Evolutionary conservation across 768 basidiomycete species (phyloP).

Genomic region (Sistotremastrum suecicum): DNA sequence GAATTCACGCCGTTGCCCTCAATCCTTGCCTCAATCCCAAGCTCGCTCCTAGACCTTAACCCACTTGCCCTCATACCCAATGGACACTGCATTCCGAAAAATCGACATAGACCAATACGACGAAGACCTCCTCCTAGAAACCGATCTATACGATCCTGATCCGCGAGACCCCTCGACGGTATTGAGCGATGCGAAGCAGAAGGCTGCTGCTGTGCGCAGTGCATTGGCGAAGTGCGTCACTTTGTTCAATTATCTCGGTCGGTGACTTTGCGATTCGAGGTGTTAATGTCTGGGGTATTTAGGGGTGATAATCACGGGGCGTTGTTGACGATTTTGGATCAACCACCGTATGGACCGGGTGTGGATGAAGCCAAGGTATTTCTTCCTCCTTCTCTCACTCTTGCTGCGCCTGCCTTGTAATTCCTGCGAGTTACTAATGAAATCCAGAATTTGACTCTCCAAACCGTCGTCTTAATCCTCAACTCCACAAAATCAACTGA

Average conservation of each 20-base stretch:
- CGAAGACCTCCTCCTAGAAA: constrained; percentile 76
- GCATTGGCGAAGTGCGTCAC: constrained; percentile 55
- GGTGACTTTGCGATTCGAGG: not conserved
- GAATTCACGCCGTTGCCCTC: too few relatives aligned
- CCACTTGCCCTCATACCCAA: constrained; percentile 1
- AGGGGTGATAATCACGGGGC: constrained; percentile 74
- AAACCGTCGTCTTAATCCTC: constrained; percentile 72
- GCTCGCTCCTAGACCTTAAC: too few relatives aligned
- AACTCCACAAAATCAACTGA: constrained; percentile 90
- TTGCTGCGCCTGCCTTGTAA: not conserved
- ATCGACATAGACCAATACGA: constrained; percentile 91
- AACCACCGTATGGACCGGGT: constrained; percentile 77
- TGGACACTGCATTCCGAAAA: constrained; percentile 64
- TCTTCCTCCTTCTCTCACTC: not conserved
- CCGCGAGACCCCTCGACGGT: constrained; percentile 64
- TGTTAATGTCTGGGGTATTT: constrained; percentile 1
- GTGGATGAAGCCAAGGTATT: constrained; percentile 84
- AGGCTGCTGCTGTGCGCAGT: constrained; percentile 56
- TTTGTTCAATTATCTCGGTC: not conserved
- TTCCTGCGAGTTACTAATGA: not conserved
- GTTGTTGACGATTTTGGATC: constrained; percentile 53
- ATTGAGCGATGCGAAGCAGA: constrained; percentile 62
- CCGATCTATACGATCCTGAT: constrained; percentile 79
- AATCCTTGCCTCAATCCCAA: too few relatives aligned
- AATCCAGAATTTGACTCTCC: constrained; percentile 58